Percentiles rank a stretch among this genome's conserved stretches.
Evolutionary conservation across 2,329 filamentous ascomycete species (phyloP).

Genomic region (Hypoxylon sp.): DNA sequence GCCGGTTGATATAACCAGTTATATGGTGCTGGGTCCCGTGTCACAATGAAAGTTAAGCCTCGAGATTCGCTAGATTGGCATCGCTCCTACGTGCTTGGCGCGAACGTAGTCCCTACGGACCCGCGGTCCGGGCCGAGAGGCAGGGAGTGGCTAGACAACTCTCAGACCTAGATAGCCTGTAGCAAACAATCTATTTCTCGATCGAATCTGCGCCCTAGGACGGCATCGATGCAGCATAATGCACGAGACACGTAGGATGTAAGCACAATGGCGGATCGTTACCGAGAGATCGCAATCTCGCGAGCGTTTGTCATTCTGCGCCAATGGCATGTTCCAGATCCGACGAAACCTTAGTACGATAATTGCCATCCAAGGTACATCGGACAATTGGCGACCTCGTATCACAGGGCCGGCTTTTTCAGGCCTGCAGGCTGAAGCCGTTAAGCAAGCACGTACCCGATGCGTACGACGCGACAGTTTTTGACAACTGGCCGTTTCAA

Average conservation of each 20-base stretch:
- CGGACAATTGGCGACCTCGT: conserved; percentile 31
- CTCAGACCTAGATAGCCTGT: conserved; percentile 5
- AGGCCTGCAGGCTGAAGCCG: conserved; percentile 4
- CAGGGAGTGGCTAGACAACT: conserved; percentile 1
- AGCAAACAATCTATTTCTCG: conserved; percentile 35
- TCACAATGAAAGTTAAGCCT: conserved; percentile 22
- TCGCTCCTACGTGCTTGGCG: conserved; percentile 10
- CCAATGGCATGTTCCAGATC: conserved; percentile 4
- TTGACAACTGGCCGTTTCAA: neutral
- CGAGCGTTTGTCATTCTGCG: conserved; percentile 22
- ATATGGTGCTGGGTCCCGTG: conserved; percentile 28
- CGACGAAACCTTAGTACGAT: conserved; percentile 6
- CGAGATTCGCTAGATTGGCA: conserved; percentile 19
- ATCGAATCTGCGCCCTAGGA: conserved; percentile 7
- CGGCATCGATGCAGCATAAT: conserved; percentile 2
- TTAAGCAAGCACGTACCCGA: conserved; percentile 30
- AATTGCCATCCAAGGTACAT: conserved; percentile 23
- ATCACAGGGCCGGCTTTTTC: conserved; percentile 13
- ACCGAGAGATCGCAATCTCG: conserved; percentile 33
- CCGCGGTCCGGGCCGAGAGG: conserved; percentile 39
- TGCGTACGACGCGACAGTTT: neutral
- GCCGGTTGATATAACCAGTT: conserved; percentile 22
- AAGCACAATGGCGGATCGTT: conserved; percentile 27
- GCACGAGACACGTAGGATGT: conserved; percentile 15
- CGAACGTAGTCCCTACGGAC: conserved; percentile 31